phyloP scores from a whole-genome alignment of 768 basidiomycete genomes.

The Hydnum rufescens region DNA sequence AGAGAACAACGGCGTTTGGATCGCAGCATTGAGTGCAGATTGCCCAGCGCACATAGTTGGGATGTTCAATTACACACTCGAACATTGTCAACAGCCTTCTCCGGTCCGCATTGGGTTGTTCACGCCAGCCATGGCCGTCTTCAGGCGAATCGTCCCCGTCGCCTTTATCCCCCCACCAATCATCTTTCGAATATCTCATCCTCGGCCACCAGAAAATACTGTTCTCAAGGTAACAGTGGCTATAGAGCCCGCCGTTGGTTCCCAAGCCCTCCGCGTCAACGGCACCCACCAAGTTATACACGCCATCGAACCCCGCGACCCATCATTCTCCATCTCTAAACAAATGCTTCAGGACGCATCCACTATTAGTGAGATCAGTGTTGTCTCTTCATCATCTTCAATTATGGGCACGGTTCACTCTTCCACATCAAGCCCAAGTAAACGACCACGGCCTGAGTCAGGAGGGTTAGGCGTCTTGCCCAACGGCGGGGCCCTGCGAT shows the following conservation, averaged over 20 bases:
- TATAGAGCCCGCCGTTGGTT: constrained; percentile 58
- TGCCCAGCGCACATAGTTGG: constrained; percentile 67
- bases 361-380: constrained; percentile 37
- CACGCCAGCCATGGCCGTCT: constrained; percentile 8
- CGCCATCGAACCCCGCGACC: constrained; percentile 43
- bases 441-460: not conserved
- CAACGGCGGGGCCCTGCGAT: constrained; percentile 21
- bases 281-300: constrained; percentile 56
- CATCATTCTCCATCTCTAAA: constrained; percentile 35
- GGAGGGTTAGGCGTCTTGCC: not conserved
- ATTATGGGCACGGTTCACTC: not conserved
- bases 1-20: constrained; percentile 52
- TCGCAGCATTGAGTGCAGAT: constrained; percentile 59
- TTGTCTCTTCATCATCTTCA: not conserved
- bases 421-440: constrained; percentile 26
- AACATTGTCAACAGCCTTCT: constrained; percentile 52
- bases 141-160: constrained; percentile 5
- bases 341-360: constrained; percentile 55
- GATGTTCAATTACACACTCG: constrained; percentile 62
- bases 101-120: constrained; percentile 49
- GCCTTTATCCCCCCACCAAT: constrained; percentile 23
- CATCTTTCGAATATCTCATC: constrained; percentile 51
- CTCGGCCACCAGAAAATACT: constrained; percentile 48
- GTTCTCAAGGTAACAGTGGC: constrained; percentile 62
- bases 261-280: constrained; percentile 56